phyloP scores from a whole-genome alignment of 441 rosid species.

The Metrosideros polymorpha region DNA sequence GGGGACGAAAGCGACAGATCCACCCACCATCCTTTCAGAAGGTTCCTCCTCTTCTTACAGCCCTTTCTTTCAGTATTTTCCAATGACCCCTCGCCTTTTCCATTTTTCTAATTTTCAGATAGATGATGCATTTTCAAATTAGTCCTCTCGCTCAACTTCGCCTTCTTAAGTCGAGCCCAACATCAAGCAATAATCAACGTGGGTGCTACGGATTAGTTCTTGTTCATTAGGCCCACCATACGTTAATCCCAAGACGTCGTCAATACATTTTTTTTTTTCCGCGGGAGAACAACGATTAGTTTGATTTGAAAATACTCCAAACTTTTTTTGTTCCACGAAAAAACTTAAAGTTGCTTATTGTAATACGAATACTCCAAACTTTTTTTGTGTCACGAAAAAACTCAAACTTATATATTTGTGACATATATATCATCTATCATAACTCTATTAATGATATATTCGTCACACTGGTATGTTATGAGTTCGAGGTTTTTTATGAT shows the following conservation, averaged over 20 bases:
- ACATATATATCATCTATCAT: too few species aligned
- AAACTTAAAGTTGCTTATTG: too few species aligned
- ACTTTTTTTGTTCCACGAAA: too few species aligned
- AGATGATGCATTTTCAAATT: not conserved
- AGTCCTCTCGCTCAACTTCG: not conserved
- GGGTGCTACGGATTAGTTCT: not conserved
- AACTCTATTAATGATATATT: too few species aligned
- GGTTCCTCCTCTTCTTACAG: not conserved
- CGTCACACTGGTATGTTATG: too few species aligned
- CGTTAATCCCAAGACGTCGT: not conserved
- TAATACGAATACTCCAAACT: too few species aligned
- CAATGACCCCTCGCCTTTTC: not conserved
- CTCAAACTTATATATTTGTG: too few species aligned
- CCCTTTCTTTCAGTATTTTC: not conserved
- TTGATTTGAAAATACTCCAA: too few species aligned
- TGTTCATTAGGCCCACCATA: too few species aligned
- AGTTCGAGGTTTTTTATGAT: too few species aligned
- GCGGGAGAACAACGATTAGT: not conserved
- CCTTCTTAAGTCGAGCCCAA: not conserved
- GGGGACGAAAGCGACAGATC: not conserved
- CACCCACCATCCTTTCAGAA: not conserved
- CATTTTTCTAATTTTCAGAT: not conserved
- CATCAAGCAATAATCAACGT: not conserved
- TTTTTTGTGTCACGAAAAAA: too few species aligned
- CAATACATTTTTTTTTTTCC: rapidly evolving